These are phyloP conservation scores for Hysterangium stoloniferum DNA, from an alignment of 768 basidiomycete genomes.

Conservation along the genomic window DNA sequence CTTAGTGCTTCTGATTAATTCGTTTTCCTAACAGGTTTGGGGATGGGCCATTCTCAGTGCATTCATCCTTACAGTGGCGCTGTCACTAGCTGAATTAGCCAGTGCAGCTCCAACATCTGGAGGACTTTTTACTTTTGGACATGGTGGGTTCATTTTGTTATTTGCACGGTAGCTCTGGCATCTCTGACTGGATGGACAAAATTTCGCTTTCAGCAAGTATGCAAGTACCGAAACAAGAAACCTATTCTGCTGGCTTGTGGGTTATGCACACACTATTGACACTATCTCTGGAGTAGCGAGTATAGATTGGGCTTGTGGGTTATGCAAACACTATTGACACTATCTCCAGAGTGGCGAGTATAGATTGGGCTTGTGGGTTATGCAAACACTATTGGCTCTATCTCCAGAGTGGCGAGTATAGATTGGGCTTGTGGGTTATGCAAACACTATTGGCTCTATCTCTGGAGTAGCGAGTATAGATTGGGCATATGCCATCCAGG, in stretches of 20 bases:
- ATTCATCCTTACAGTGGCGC: constrained; percentile 53
- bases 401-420: constrained; percentile 46
- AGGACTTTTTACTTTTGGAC: constrained; percentile 69
- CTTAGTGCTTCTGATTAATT: no score
- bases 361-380: no score
- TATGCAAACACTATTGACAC: no score
- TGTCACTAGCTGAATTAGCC: constrained; percentile 65
- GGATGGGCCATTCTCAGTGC: no score
- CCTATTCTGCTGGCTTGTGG: constrained; percentile 61
- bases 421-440: no score
- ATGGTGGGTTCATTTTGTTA: constrained; percentile 37
- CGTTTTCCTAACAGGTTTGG: no score
- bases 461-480: constrained; percentile 49
- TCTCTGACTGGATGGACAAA: constrained; percentile 24
- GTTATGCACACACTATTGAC: no score
- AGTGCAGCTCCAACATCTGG: constrained; percentile 67
- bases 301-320: no score
- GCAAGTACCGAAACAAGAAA: constrained; percentile 44
- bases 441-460: constrained; percentile 45
- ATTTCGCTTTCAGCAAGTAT: constrained; percentile 45
- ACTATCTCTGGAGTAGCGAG: no score
- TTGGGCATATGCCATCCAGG: constrained; percentile 58
- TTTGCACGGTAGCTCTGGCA: no score
- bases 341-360: no score
- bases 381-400: constrained; percentile 42